phyloP scores from a whole-genome alignment of 1,284 basidiomycete genomes.

The Irpex lacteus region DNA sequence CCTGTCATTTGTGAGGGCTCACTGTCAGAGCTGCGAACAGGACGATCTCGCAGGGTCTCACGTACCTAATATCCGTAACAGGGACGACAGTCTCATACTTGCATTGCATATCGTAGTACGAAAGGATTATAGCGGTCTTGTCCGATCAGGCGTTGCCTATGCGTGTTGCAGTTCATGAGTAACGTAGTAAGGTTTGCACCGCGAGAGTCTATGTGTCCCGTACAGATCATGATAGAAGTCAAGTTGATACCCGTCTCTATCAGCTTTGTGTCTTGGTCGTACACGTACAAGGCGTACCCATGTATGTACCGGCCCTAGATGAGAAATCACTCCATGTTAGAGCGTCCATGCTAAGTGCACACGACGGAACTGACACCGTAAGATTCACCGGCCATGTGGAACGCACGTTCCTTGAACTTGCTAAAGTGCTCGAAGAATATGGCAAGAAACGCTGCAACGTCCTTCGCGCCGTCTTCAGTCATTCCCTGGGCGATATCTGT shows the following conservation, averaged over 20 bases:
- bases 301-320: slow-evolving; percentile 75
- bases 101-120: slow-evolving; percentile 20
- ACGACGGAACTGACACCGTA: slow-evolving; percentile 45
- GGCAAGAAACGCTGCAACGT: slow-evolving; percentile 66
- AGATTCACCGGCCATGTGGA: slow-evolving; percentile 76
- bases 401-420: slow-evolving; percentile 61
- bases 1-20: no score
- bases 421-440: slow-evolving; percentile 75
- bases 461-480: slow-evolving; percentile 66
- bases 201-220: slow-evolving; percentile 13
- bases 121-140: slow-evolving; percentile 10
- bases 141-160: slow-evolving; percentile 19
- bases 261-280: slow-evolving; percentile 68
- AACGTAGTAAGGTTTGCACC: not conserved
- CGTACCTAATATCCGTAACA: slow-evolving; percentile 12
- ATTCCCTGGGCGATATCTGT: slow-evolving; percentile 36
- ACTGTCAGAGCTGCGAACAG: not conserved
- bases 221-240: slow-evolving; percentile 74
- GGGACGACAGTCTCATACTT: slow-evolving; percentile 11
- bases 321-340: not conserved
- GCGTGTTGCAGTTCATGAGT: no score
- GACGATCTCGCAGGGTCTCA: not conserved
- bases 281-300: slow-evolving; percentile 72
- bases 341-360: not conserved
- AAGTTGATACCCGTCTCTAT: slow-evolving; percentile 66